These are phyloP conservation scores for Ochromonadaceae sp. DNA, from an alignment of 352 stramenopile genomes.

Conservation along the genomic window DNA sequence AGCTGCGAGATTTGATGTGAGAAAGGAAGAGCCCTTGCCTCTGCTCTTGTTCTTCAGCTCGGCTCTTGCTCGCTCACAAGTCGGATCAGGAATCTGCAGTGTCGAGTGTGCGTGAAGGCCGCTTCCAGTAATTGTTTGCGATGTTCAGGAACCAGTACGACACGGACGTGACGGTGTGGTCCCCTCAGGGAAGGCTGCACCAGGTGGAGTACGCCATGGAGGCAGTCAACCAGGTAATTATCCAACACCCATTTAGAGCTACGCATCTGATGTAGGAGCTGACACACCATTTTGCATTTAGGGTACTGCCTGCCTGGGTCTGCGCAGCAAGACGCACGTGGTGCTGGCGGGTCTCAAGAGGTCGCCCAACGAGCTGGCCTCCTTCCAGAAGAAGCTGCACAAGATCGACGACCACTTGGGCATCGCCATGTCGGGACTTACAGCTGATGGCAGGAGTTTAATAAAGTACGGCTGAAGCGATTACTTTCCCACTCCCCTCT, in stretches of 20 bases:
- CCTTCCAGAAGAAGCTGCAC: constrained; percentile 95
- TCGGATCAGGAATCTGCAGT: no score
- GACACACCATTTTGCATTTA: no score
- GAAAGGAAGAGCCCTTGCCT: no score
- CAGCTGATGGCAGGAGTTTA: constrained; percentile 84
- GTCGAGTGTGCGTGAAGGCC: no score
- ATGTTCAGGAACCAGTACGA: constrained; percentile 99
- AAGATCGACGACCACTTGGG: constrained; percentile 97
- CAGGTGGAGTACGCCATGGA: constrained; percentile 93
- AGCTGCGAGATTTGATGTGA: no score
- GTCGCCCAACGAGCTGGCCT: constrained; percentile 66
- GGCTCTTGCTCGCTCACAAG: no score
- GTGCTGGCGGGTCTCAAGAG: constrained; percentile 60
- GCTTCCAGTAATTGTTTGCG: background rate
- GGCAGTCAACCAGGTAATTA: constrained; percentile 67
- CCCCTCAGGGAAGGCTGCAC: constrained; percentile 91
- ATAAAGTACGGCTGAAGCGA: constrained; percentile 64
- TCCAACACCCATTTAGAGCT: no score
- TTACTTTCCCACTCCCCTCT: no score
- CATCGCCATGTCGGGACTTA: constrained; percentile 91
- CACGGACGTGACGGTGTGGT: constrained; percentile 98
- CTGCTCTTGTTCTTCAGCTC: no score
- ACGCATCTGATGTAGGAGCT: no score
- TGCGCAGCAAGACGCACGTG: constrained; percentile 76
- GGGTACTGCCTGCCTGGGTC: constrained; percentile 81